Evolutionary conservation across 2,329 filamentous ascomycete genomes (phyloP).

Genomic region (Cordyceps javanica): DNA sequence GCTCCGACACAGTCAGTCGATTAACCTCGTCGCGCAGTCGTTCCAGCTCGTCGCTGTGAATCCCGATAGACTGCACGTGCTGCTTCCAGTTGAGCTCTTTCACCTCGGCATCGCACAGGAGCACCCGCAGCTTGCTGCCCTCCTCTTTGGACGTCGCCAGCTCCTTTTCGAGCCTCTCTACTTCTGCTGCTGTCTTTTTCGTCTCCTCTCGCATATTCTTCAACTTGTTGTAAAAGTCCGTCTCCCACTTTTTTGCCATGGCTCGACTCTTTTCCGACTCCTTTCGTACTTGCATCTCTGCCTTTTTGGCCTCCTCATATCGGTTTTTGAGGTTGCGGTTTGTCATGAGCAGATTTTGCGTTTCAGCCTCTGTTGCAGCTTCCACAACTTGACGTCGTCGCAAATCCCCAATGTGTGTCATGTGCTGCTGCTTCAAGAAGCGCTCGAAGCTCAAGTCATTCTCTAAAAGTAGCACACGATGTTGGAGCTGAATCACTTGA

Average conservation of each 20-base stretch:
- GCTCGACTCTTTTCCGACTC: conserved; percentile 67
- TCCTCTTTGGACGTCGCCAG: conserved; percentile 54
- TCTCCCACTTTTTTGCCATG: conserved; percentile 73
- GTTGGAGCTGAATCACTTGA: conserved; percentile 54
- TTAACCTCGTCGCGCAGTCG: conserved; percentile 53
- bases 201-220: conserved; percentile 62
- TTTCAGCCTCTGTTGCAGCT: conserved; percentile 74
- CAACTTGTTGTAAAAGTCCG: conserved; percentile 61
- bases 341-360: conserved; percentile 70
- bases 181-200: conserved; percentile 55
- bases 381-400: conserved; percentile 69
- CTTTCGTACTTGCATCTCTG: conserved; percentile 62
- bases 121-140: conserved; percentile 55
- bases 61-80: conserved; percentile 56
- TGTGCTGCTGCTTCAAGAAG: conserved; percentile 77
- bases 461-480: conserved; percentile 67
- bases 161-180: conserved; percentile 49
- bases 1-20: conserved; percentile 53
- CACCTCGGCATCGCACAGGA: conserved; percentile 64
- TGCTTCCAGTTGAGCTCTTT: conserved; percentile 60
- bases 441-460: conserved; percentile 81
- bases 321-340: conserved; percentile 69
- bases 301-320: conserved; percentile 65
- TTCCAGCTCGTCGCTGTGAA: conserved; percentile 54
- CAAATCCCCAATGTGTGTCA: conserved; percentile 73